phyloP scores from a whole-genome alignment of 306 rosid genomes.

The Medicago arabica region DNA sequence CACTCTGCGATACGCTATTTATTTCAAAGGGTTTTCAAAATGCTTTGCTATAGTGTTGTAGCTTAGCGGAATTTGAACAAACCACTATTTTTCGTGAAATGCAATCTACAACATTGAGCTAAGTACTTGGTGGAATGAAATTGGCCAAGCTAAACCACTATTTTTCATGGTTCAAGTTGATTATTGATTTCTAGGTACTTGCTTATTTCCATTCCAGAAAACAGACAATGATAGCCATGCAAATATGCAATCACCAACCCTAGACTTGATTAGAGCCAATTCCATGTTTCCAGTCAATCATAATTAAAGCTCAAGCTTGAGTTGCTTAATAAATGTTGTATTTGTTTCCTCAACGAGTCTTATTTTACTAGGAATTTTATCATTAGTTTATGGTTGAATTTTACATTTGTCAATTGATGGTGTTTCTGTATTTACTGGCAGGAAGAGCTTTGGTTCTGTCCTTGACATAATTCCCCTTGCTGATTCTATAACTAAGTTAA shows the following conservation, averaged over 20 bases:
- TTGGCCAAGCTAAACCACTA: slow-evolving; percentile 1
- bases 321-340: no score
- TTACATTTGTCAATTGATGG: slow-evolving; percentile 18
- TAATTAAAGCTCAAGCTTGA: no score
- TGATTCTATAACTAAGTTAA: slow-evolving; percentile 85
- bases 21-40: neutral
- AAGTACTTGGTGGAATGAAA: neutral
- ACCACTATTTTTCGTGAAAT: neutral
- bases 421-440: slow-evolving; percentile 43
- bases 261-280: neutral
- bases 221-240: neutral
- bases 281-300: no score
- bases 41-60: neutral
- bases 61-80: neutral
- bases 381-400: neutral
- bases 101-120: neutral
- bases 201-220: neutral
- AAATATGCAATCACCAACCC: slow-evolving; percentile 2
- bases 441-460: slow-evolving; percentile 90
- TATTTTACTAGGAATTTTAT: neutral
- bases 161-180: neutral
- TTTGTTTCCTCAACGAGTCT: neutral
- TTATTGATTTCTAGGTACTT: neutral
- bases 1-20: no score
- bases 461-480: slow-evolving; percentile 85